Evolutionary conservation across 495 filamentous ascomycete species (phyloP), one percentile per base, ranked within the genome.

Genomic region (Aspergillus heteromorphus): DNA sequence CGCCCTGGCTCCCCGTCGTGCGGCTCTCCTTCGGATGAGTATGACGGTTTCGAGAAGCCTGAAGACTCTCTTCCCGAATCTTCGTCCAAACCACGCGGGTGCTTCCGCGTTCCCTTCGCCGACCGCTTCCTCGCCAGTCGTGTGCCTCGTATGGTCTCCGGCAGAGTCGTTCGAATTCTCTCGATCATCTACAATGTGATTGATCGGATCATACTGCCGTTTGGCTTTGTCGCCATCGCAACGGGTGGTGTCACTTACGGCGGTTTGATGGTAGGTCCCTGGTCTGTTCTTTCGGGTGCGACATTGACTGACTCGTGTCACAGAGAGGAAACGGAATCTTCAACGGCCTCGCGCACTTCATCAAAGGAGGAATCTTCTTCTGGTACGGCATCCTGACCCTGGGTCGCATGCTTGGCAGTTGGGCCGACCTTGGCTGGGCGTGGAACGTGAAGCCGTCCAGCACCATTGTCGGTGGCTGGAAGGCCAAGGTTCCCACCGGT

Each of bases 291-390:
- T 13, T 30, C 9, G 45, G 29, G 34, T 21, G n/a, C 11, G 10
- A 5, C 25, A 21, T 47, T 60, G 16, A 52, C 53, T 54, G 54
- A 54, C 31, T 6, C 23, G 18, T 43, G 10, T 13, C 36, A 23
- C 57, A 85, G 82, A 79, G 82, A 61, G 80, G 74, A 10, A 63
- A 65, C 30, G 73, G 78, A 18, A 70, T 95, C 45, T 93, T 96
- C 78, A 92, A 87, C 61, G 89, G 91, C 5, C 76, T 96, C 31
- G 92, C 93, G 29, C 93, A 97, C 69, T 95, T 88, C 70, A 88
- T 97, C 67, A 98, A 97, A 65, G 93, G 92, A 49, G 89, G 90
- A n/a, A 88, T 97, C 53, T 98, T 98, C 73, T 89, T 97, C 70
- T 90, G 90, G 87, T 91, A 96, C 55, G 93, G 93, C 16, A 65